These are phyloP conservation scores for Melocanna baccifera DNA, from an alignment of 176 grass and related monocot species.

Conservation along the genomic window DNA sequence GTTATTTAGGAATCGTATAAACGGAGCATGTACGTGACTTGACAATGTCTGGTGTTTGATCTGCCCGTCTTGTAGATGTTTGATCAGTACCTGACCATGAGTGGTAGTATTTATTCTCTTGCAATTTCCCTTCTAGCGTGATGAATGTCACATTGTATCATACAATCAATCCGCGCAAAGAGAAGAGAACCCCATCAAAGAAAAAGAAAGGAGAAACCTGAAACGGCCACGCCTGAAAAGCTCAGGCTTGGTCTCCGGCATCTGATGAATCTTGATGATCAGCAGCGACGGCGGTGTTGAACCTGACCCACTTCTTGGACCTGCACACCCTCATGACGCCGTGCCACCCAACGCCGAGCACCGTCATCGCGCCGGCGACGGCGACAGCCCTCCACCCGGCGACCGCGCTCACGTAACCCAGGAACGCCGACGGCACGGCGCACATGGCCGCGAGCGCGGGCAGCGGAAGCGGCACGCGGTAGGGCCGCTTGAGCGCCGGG, in stretches of 20 bases:
- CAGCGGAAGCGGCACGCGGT: constrained; percentile 39
- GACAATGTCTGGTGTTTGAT: background rate
- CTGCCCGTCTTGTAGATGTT: background rate
- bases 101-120: background rate
- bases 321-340: constrained; percentile 42
- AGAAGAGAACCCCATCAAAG: no score
- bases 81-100: background rate
- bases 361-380: constrained; percentile 18
- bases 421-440: constrained; percentile 27
- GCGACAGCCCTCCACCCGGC: constrained; percentile 32
- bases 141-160: background rate
- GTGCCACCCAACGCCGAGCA: constrained; percentile 19
- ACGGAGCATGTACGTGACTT: background rate
- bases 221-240: background rate
- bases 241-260: background rate
- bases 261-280: background rate
- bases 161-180: background rate
- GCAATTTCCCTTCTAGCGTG: background rate
- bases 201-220: background rate
- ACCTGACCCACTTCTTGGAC: constrained; percentile 43
- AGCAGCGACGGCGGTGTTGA: background rate
- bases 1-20: background rate
- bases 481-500: constrained; percentile 40
- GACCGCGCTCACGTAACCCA: constrained; percentile 17
- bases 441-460: constrained; percentile 30